phyloP scores from a whole-genome alignment of 75 land plant species.

The Ceratopteris richardii region DNA sequence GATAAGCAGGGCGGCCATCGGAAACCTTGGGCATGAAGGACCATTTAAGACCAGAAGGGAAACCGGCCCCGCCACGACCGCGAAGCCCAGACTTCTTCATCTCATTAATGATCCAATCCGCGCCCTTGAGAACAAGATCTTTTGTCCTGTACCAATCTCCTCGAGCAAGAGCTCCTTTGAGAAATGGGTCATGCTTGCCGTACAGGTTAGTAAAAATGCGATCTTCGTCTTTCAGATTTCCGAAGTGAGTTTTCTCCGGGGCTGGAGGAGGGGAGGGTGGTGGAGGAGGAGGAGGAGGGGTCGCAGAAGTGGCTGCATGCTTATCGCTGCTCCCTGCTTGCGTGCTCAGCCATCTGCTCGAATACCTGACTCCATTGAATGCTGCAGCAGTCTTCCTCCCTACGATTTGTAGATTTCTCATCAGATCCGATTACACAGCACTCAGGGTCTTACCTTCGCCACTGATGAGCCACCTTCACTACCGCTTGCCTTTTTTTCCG shows the following conservation, averaged over 20 bases:
- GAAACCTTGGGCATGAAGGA: constrained; percentile 95
- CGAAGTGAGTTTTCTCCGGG: constrained; percentile 80
- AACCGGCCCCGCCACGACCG: constrained; percentile 92
- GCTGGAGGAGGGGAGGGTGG: constrained; percentile 86
- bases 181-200: constrained; percentile 79
- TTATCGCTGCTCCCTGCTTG: no score
- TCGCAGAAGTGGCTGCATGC: constrained; percentile 26
- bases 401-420: no score
- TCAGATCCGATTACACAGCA: no score
- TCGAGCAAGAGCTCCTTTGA: constrained; percentile 70
- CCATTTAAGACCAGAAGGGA: constrained; percentile 94
- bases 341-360: no score
- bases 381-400: no score
- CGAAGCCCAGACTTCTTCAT: constrained; percentile 87
- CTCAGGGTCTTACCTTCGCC: no score
- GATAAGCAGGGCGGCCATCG: constrained; percentile 86
- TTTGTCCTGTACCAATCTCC: constrained; percentile 93
- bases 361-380: constrained; percentile 17
- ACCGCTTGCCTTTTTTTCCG: no score
- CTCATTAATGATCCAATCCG: constrained; percentile 94
- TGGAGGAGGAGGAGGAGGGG: no score
- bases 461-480: no score
- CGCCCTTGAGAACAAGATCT: constrained; percentile 74
- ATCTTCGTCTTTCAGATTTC: constrained; percentile 75
- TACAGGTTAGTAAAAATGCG: constrained; percentile 86